These are phyloP conservation scores for Leccinum olivaceopallidum DNA, from an alignment of 768 basidiomycete genomes.

Conservation along the genomic window DNA sequence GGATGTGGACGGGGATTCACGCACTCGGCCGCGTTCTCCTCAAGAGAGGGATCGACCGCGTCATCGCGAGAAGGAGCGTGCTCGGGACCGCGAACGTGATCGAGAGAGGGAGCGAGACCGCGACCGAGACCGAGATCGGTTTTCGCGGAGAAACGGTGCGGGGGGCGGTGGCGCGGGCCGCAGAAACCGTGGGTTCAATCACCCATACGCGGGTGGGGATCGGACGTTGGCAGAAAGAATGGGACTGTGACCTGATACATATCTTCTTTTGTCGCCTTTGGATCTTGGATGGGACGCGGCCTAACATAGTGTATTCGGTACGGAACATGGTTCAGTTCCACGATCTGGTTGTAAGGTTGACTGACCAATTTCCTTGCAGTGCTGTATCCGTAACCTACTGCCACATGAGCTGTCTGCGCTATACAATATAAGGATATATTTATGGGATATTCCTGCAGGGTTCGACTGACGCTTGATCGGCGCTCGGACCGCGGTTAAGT, in stretches of 20 bases:
- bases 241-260: slow-evolving; percentile 58
- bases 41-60: slow-evolving; percentile 43
- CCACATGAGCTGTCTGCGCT: slow-evolving; percentile 21
- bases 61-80: slow-evolving; percentile 38
- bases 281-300: slow-evolving; percentile 25
- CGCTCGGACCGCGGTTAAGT: neutral
- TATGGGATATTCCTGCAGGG: slow-evolving; percentile 17
- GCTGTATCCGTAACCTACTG: slow-evolving; percentile 37
- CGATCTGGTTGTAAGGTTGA: slow-evolving; percentile 27
- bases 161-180: slow-evolving; percentile 64
- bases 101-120: slow-evolving; percentile 38
- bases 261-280: slow-evolving; percentile 15
- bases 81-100: slow-evolving; percentile 36
- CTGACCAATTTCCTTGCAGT: slow-evolving; percentile 31
- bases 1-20: slow-evolving; percentile 58
- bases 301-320: slow-evolving; percentile 41
- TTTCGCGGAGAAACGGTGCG: slow-evolving; percentile 44
- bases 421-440: slow-evolving; percentile 29
- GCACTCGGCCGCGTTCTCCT: slow-evolving; percentile 44
- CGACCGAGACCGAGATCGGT: slow-evolving; percentile 40
- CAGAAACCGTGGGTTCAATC: slow-evolving; percentile 40
- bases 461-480: neutral
- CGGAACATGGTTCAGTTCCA: slow-evolving; percentile 17
- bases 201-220: slow-evolving; percentile 44
- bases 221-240: slow-evolving; percentile 86